Conservation (phyloP, 2,329 filamentous ascomycete species). For the Cordyceps farinosa region DNA sequence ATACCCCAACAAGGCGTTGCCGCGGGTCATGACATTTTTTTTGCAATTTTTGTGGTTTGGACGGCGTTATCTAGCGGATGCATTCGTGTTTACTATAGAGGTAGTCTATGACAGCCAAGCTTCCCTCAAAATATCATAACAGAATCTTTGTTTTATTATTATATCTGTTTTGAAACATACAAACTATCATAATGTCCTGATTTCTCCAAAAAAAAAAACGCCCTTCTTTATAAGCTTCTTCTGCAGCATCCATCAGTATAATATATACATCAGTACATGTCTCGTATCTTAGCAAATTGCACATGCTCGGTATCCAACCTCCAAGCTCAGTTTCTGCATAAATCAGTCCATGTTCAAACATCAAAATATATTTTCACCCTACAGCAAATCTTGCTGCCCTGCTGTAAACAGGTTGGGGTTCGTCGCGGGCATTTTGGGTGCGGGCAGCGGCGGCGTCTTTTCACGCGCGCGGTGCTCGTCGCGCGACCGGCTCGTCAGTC, state of each 20-base stretch:
- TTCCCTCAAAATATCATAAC: neutral
- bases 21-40: neutral
- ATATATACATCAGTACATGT: neutral
- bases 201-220: neutral
- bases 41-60: neutral
- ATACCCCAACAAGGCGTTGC: neutral
- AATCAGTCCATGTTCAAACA: neutral
- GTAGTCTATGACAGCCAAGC: neutral
- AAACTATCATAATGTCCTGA: neutral
- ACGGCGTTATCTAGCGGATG: neutral
- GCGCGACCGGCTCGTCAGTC: constrained; percentile 31
- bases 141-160: neutral
- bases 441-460: constrained; percentile 37
- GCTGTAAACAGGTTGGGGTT: constrained; percentile 30
- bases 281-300: neutral
- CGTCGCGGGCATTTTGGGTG: constrained; percentile 38
- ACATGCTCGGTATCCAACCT: constrained; percentile 7
- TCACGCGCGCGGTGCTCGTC: constrained; percentile 32
- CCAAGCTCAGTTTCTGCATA: neutral
- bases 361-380: neutral
- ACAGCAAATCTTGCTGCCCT: constrained; percentile 37
- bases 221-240: too few relatives aligned
- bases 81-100: too few relatives aligned
- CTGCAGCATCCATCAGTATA: too few relatives aligned
- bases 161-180: neutral